These are phyloP conservation scores for Suhomyces bolitotheri DNA, from an alignment of 1,139 yeast genomes.

Conservation along the genomic window DNA sequence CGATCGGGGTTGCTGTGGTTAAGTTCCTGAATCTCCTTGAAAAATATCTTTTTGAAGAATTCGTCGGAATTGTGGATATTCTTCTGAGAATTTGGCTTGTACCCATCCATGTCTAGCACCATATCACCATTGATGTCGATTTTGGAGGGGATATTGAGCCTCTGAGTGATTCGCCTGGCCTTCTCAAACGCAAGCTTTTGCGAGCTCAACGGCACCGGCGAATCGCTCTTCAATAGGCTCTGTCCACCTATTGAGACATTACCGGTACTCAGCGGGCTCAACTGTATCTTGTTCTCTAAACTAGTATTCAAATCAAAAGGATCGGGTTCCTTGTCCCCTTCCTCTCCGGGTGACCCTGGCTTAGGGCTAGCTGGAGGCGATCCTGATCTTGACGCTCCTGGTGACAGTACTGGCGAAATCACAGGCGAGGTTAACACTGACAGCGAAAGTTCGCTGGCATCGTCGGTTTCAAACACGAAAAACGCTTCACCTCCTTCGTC, in stretches of 20 bases:
- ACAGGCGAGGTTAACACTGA: constrained; percentile 91
- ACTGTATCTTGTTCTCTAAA: constrained; percentile 30
- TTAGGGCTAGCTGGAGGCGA: constrained; percentile 30
- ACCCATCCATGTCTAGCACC: constrained; percentile 93
- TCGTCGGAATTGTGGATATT: constrained; percentile 71
- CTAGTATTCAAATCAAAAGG: constrained; percentile 36
- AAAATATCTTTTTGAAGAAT: constrained; percentile 66
- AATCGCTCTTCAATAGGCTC: constrained; percentile 7
- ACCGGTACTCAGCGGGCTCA: constrained; percentile 16
- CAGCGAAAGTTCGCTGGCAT: constrained; percentile 59
- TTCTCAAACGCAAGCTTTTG: constrained; percentile 56
- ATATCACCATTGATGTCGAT: constrained; percentile 90
- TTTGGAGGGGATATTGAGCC: constrained; percentile 83
- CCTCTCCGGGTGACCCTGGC: constrained; percentile 14
- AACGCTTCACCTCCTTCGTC: constrained; percentile 99
- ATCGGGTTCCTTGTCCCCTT: constrained; percentile 25
- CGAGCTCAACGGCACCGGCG: constrained; percentile 20
- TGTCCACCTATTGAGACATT: constrained; percentile 1
- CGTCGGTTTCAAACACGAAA: constrained; percentile 86
- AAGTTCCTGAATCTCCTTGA: constrained; percentile 49
- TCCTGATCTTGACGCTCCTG: constrained; percentile 51
- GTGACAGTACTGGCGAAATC: constrained; percentile 74
- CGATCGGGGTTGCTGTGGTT: constrained; percentile 21
- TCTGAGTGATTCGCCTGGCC: constrained; percentile 67
- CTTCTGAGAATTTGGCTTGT: constrained; percentile 76